Evolutionary conservation across 805 yeast genomes (phyloP).

Genomic region (Schwanniomyces vanrijiae): DNA sequence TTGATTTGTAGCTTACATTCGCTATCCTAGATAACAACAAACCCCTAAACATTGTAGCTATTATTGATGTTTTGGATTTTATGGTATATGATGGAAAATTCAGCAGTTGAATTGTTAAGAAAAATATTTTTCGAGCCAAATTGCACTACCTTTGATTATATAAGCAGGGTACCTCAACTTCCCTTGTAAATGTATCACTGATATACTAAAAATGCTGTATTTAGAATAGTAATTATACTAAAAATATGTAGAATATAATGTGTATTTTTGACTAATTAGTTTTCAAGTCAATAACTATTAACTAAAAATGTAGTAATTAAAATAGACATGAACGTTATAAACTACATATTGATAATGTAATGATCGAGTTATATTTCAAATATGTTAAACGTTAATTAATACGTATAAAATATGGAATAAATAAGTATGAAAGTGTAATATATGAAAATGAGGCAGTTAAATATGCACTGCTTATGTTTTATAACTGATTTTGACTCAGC

Average conservation of each 20-base stretch:
- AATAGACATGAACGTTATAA: not conserved
- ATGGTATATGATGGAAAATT: not conserved
- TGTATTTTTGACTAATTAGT: no score
- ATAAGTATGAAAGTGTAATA: not conserved
- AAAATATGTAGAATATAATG: no score
- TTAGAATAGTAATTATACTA: no score
- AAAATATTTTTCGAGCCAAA: not conserved
- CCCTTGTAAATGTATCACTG: no score
- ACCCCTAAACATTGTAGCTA: not conserved
- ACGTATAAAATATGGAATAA: not conserved
- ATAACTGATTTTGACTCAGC: not conserved
- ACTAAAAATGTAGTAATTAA: no score
- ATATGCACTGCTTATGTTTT: not conserved
- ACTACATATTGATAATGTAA: not conserved
- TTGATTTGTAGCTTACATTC: not conserved
- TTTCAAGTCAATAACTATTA: no score
- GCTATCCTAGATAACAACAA: not conserved
- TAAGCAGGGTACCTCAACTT: not conserved
- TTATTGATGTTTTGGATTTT: not conserved
- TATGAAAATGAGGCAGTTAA: not conserved
- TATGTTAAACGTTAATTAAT: not conserved
- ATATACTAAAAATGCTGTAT: no score
- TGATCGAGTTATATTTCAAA: not conserved
- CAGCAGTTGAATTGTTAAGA: not conserved
- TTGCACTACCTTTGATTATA: constrained; percentile 1